These are phyloP conservation scores for Capsella rubella DNA, from an alignment of 441 rosid genomes.

Conservation along the genomic window DNA sequence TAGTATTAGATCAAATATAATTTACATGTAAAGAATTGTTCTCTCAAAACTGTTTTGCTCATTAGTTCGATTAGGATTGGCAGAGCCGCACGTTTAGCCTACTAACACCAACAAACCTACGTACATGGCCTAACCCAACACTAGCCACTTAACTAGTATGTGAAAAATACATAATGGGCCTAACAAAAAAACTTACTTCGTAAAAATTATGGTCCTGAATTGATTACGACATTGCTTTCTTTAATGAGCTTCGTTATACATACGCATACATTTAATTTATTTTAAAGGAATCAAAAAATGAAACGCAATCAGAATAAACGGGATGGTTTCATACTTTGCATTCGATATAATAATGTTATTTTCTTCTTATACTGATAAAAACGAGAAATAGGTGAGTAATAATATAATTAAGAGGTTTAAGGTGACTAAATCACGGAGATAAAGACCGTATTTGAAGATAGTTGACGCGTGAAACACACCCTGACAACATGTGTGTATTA, in stretches of 20 bases:
- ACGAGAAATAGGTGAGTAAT: conserved; percentile 31
- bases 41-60: background rate
- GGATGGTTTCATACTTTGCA: background rate
- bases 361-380: background rate
- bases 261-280: background rate
- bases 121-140: background rate
- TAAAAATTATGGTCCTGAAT: background rate
- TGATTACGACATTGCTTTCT: conserved; percentile 1
- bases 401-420: conserved; percentile 6
- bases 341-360: background rate
- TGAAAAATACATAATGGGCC: conserved; percentile 17
- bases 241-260: background rate
- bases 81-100: background rate
- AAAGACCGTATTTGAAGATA: conserved; percentile 34
- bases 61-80: background rate
- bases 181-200: background rate
- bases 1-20: no score
- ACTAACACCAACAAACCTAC: background rate
- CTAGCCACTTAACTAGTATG: background rate
- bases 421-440: conserved; percentile 40
- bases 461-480: conserved; percentile 48
- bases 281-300: background rate
- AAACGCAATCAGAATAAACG: conserved; percentile 24
- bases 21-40: no score
- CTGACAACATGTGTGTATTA: conserved; percentile 2